Evolutionary conservation across 2,329 filamentous ascomycete species (phyloP).

Genomic region (Microsporum audouinii): DNA sequence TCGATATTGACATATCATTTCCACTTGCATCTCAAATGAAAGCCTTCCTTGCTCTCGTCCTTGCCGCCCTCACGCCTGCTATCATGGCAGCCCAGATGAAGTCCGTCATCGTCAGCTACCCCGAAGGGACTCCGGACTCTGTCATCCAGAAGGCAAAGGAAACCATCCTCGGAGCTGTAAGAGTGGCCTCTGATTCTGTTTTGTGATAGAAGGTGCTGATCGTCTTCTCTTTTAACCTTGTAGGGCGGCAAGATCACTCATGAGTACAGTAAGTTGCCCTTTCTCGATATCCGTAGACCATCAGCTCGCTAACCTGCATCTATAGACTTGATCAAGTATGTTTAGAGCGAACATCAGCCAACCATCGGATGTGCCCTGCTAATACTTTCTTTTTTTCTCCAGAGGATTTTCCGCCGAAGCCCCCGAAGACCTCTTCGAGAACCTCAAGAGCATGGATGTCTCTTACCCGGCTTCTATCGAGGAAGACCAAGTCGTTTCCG

Average conservation of each 20-base stretch:
- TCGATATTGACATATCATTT: not conserved
- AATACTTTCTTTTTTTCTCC: slow-evolving; percentile 4
- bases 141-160: slow-evolving; percentile 62
- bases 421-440: slow-evolving; percentile 56
- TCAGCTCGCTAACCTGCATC: not conserved
- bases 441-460: slow-evolving; percentile 52
- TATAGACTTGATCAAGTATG: slow-evolving; percentile 35
- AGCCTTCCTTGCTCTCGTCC: slow-evolving; percentile 44
- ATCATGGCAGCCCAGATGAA: slow-evolving; percentile 56
- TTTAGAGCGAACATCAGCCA: not conserved
- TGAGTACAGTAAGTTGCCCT: slow-evolving; percentile 53
- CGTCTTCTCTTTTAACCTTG: not conserved
- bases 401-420: slow-evolving; percentile 71
- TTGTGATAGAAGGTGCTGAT: not conserved
- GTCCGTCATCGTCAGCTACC: slow-evolving; percentile 68
- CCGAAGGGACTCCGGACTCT: slow-evolving; percentile 53
- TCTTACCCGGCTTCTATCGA: slow-evolving; percentile 58
- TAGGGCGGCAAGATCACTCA: slow-evolving; percentile 67
- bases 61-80: slow-evolving; percentile 49
- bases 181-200: slow-evolving; percentile 14
- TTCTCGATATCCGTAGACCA: slow-evolving; percentile 8
- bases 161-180: slow-evolving; percentile 53
- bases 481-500: slow-evolving; percentile 59
- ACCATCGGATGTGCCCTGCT: not conserved
- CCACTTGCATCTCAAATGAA: slow-evolving; percentile 44